These are phyloP conservation scores for Eucalyptus marginata DNA, from an alignment of 345 rosid species.

Conservation along the genomic window DNA sequence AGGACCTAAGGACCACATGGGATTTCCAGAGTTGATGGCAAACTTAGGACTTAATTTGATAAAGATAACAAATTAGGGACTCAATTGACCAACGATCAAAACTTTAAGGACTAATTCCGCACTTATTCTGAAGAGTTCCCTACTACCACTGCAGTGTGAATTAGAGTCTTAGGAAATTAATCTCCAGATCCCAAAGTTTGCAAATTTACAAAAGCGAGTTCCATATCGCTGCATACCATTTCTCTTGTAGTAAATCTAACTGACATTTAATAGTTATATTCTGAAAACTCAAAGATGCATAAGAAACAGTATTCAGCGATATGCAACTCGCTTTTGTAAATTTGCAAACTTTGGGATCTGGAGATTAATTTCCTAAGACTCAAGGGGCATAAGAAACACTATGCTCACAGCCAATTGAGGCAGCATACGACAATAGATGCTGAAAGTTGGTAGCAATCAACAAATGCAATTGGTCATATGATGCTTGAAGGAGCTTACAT, in stretches of 20 bases:
- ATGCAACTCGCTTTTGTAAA: too few species aligned
- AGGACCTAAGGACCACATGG: not conserved
- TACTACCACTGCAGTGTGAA: not conserved
- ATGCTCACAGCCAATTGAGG: not conserved
- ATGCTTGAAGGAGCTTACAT: conserved; percentile 35
- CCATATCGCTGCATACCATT: not conserved
- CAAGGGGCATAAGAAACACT: not conserved
- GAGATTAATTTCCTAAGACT: too few species aligned
- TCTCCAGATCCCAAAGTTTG: not conserved
- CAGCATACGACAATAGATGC: not conserved
- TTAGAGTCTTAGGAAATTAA: not conserved
- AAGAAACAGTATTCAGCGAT: not conserved
- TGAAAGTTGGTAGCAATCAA: not conserved
- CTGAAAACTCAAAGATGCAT: not conserved
- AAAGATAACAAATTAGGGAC: not conserved
- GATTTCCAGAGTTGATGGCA: not conserved
- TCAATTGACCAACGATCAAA: not conserved
- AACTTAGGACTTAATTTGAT: not conserved
- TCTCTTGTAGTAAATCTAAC: not conserved
- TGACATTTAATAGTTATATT: not conserved
- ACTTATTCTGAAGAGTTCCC: not conserved
- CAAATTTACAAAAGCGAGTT: not conserved
- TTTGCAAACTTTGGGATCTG: too few species aligned
- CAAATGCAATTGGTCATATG: not conserved
- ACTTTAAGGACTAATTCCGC: not conserved